phyloP scores from a whole-genome alignment of 495 filamentous ascomycete species.

The Neurospora terricola region DNA sequence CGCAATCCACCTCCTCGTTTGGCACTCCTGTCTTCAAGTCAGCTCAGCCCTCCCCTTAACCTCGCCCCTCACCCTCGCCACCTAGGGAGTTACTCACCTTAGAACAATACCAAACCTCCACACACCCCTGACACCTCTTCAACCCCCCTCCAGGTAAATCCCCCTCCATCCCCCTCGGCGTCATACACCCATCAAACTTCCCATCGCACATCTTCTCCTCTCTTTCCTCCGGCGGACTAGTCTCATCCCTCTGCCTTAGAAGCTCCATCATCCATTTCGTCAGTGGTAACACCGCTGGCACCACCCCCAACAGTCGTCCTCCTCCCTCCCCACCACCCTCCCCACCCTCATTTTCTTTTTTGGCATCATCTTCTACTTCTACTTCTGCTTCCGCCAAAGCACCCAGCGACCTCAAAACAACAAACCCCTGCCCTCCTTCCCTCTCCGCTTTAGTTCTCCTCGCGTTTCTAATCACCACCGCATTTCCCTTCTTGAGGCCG shows the following conservation, averaged over 20 bases:
- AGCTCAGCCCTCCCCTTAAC: no score
- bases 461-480: slow-evolving; percentile 25
- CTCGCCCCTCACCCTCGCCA: no score
- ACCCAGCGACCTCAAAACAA: slow-evolving; percentile 16
- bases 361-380: no score
- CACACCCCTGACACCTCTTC: slow-evolving; percentile 32
- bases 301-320: slow-evolving; percentile 15
- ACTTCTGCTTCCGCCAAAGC: slow-evolving; percentile 8
- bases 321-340: not conserved
- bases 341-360: no score
- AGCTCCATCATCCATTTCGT: slow-evolving; percentile 20
- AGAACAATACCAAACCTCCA: slow-evolving; percentile 29
- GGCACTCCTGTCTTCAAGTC: no score
- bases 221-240: slow-evolving; percentile 3
- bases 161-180: slow-evolving; percentile 7
- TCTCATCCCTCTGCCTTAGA: slow-evolving; percentile 9
- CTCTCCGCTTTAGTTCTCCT: slow-evolving; percentile 18
- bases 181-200: not conserved
- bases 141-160: slow-evolving; percentile 6
- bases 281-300: slow-evolving; percentile 21
- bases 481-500: slow-evolving; percentile 22
- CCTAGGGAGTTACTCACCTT: no score
- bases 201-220: slow-evolving; percentile 4
- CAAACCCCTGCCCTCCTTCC: slow-evolving; percentile 25
- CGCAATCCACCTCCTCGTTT: slow-evolving; percentile 30